Conservation (phyloP, 1,284 basidiomycete genomes). For the Cryptococcus hybrid region DNA sequence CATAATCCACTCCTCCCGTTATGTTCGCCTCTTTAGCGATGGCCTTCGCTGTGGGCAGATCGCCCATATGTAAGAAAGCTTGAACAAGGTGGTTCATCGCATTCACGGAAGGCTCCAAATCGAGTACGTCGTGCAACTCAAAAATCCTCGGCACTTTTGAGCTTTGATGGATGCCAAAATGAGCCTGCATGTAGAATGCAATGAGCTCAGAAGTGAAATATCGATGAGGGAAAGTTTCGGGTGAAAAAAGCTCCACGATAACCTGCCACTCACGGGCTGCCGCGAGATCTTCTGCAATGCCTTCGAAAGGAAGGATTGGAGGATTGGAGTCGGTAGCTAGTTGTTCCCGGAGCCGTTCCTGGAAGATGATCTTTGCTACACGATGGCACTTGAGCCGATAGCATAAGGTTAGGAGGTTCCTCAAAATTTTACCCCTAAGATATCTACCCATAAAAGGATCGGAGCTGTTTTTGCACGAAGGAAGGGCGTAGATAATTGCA, state of each 20-base stretch:
- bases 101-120: conserved; percentile 11
- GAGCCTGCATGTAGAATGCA: conserved; percentile 23
- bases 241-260: conserved; percentile 19
- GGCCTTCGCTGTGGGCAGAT: conserved; percentile 17
- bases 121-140: conserved; percentile 11
- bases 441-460: conserved; percentile 10
- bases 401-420: conserved; percentile 10
- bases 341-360: conserved; percentile 13
- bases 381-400: conserved; percentile 4
- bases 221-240: conserved; percentile 12
- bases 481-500: conserved; percentile 12
- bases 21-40: conserved; percentile 10
- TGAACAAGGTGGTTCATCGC: conserved; percentile 23
- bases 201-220: conserved; percentile 19
- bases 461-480: neutral
- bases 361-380: conserved; percentile 12
- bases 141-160: conserved; percentile 27
- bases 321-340: conserved; percentile 1
- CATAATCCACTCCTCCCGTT: conserved; percentile 4
- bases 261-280: conserved; percentile 15
- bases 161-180: conserved; percentile 22
- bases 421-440: conserved; percentile 6
- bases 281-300: conserved; percentile 19
- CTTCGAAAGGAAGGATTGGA: conserved; percentile 9
- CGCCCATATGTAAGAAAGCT: conserved; percentile 29